Percentiles rank a stretch among this genome's conserved stretches.
Conservation (phyloP, 495 filamentous ascomycete genomes). For the Penicillium coprophilum region DNA sequence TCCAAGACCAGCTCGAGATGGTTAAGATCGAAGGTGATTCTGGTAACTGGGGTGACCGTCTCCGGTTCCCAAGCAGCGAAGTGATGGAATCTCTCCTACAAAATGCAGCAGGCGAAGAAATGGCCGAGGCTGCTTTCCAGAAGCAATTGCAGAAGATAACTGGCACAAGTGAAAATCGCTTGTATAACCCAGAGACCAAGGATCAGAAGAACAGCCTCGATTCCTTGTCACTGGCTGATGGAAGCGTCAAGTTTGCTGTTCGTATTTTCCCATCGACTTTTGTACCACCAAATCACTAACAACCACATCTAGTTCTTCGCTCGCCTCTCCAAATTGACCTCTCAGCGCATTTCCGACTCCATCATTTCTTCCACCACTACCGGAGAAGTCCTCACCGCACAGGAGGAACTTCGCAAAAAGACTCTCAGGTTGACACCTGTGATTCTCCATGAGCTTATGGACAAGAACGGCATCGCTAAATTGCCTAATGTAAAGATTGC, state of each 20-base stretch:
- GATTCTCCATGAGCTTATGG: constrained; percentile 40
- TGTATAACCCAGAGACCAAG: constrained; percentile 13
- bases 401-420: constrained; percentile 14
- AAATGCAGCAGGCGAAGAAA: background rate
- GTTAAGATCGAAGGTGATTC: constrained; percentile 20
- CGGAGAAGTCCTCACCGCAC: constrained; percentile 48
- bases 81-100: constrained; percentile 28
- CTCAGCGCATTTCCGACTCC: constrained; percentile 68
- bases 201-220: constrained; percentile 26
- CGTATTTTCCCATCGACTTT: constrained; percentile 31
- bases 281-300: constrained; percentile 17
- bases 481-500: constrained; percentile 72
- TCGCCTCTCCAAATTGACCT: constrained; percentile 74
- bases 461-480: constrained; percentile 35
- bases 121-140: background rate
- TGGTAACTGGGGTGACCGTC: constrained; percentile 27
- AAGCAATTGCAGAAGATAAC: background rate
- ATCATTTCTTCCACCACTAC: constrained; percentile 56
- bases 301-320: constrained; percentile 61
- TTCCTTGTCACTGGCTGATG: constrained; percentile 54
- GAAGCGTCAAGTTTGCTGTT: constrained; percentile 70
- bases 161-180: background rate
- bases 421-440: constrained; percentile 23
- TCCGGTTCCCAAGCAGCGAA: constrained; percentile 35
- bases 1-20: constrained; percentile 21